Conservation (phyloP, 1,139 yeast species). For the Nakaseomyces kungkrabaensis region DNA sequence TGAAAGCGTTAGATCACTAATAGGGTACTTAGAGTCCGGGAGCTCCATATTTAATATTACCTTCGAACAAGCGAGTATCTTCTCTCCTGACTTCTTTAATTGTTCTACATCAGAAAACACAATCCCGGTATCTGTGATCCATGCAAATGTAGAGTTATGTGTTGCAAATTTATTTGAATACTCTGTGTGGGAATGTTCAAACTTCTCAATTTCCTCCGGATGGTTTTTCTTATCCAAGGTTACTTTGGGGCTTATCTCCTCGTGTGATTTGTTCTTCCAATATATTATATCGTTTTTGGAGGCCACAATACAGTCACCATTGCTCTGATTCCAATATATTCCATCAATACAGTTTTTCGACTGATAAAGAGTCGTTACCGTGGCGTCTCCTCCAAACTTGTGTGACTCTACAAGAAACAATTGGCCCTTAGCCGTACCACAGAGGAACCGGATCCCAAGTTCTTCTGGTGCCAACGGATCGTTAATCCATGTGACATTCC, state of each 20-base stretch:
- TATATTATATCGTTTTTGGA: conserved; percentile 34
- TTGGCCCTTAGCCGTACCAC: conserved; percentile 23
- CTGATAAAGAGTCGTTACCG: conserved; percentile 9
- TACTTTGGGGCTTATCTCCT: conserved; percentile 5
- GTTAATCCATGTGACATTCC: conserved; percentile 16
- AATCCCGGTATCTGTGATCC: conserved; percentile 39
- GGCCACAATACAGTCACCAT: conserved; percentile 19
- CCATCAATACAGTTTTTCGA: conserved; percentile 19
- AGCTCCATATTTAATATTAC: conserved; percentile 35
- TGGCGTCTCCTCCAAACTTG: neutral
- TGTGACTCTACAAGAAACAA: conserved; percentile 13
- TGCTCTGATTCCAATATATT: conserved; percentile 10
- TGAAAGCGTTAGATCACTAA: conserved; percentile 38
- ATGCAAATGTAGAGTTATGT: conserved; percentile 31
- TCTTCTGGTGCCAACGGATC: neutral
- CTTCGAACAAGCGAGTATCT: conserved; percentile 28
- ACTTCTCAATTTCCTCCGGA: conserved; percentile 31
- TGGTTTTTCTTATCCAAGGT: conserved; percentile 11
- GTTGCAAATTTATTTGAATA: conserved; percentile 28
- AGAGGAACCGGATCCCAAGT: conserved; percentile 9
- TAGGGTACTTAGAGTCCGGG: conserved; percentile 28
- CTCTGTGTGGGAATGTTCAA: conserved; percentile 29
- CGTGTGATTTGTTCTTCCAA: conserved; percentile 25
- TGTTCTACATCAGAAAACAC: conserved; percentile 32
- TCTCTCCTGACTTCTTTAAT: conserved; percentile 5